These are phyloP conservation scores for Agrostemma githago DNA, from an alignment of 148 eudicot genomes.

Conservation along the genomic window DNA sequence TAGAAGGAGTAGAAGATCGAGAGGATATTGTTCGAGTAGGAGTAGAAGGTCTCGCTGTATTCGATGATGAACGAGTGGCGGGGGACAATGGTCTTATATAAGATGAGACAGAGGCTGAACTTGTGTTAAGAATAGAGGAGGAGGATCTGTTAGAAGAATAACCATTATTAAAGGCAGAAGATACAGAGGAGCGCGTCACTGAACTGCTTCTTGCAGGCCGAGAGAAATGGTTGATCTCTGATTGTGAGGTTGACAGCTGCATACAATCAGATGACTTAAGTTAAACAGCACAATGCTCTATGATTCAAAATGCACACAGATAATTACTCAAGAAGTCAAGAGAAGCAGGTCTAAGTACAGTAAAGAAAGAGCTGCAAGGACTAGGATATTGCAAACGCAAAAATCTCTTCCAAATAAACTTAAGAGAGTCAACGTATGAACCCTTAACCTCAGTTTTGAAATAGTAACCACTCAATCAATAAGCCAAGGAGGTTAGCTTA, in stretches of 20 bases:
- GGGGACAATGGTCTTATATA: conserved; percentile 91
- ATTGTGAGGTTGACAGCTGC: conserved; percentile 71
- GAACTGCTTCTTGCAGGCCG: conserved; percentile 88
- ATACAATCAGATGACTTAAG: conserved; percentile 10
- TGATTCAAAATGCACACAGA: not conserved
- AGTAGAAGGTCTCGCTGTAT: conserved; percentile 72
- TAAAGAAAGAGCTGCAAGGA: not conserved
- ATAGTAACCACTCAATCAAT: not conserved
- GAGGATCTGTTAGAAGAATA: conserved; percentile 61
- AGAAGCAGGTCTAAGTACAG: not conserved
- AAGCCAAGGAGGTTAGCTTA: not conserved
- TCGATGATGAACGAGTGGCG: conserved; percentile 59
- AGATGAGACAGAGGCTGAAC: conserved; percentile 92
- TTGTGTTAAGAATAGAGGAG: conserved; percentile 75
- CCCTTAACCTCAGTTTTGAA: not conserved
- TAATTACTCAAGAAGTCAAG: not conserved
- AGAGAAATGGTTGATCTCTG: conserved; percentile 56
- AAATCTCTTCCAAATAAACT: not conserved
- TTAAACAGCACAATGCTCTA: conserved; percentile 14
- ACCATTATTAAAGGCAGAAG: conserved; percentile 49
- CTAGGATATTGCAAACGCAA: not conserved
- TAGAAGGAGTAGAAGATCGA: conserved; percentile 65
- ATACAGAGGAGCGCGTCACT: conserved; percentile 75
- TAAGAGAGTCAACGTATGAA: not conserved
- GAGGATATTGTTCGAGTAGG: conserved; percentile 68